These are phyloP conservation scores for Starmerella vitae DNA, from an alignment of 805 yeast species.

Conservation along the genomic window DNA sequence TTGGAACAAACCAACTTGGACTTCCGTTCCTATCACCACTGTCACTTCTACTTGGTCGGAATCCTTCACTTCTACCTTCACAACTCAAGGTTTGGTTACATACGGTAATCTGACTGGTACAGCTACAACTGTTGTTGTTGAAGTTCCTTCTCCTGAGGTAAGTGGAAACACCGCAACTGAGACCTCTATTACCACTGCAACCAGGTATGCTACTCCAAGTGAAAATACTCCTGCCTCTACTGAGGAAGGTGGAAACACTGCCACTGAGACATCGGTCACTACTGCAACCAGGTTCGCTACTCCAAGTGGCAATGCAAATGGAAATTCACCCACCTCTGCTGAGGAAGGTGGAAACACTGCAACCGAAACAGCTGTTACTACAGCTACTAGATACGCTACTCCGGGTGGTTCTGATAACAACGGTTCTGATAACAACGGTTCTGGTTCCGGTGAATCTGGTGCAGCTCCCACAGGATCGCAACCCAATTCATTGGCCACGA, in stretches of 20 bases:
- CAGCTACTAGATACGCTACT: background rate
- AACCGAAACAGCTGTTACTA: background rate
- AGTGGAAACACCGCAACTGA: background rate
- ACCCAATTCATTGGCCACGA: too few species aligned
- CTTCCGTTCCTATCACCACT: background rate
- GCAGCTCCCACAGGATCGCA: too few species aligned
- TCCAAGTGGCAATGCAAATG: background rate
- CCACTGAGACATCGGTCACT: background rate
- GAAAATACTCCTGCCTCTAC: too few species aligned
- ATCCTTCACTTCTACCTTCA: background rate
- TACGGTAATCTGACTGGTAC: background rate
- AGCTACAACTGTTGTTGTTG: background rate
- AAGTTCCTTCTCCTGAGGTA: background rate
- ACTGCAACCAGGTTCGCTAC: background rate
- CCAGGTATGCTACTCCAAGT: background rate
- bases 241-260: background rate
- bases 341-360: background rate
- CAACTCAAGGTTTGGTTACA: background rate
- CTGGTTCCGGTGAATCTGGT: too few species aligned
- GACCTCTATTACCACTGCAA: background rate
- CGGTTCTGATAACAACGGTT: too few species aligned
- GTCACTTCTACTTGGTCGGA: background rate
- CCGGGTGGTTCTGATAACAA: background rate
- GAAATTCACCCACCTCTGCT: background rate
- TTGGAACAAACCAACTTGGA: background rate